Conservation (phyloP, 225 moss, liverwort and hornwort species). For the Physcomitrium patens region DNA sequence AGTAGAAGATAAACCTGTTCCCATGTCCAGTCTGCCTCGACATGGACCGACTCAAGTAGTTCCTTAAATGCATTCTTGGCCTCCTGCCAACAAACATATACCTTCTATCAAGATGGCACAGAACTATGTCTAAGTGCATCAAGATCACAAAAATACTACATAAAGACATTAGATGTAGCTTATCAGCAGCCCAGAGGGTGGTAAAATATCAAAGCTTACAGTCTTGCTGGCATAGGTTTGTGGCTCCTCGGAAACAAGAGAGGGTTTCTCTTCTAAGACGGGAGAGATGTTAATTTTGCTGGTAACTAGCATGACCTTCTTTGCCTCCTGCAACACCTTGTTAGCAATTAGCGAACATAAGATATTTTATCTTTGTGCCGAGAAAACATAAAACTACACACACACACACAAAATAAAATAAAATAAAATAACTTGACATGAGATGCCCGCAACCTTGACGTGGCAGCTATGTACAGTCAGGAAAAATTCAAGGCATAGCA, state of each 20-base stretch:
- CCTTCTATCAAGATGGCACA: background rate
- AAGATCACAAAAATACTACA: background rate
- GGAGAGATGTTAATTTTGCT: constrained; percentile 88
- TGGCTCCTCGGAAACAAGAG: constrained; percentile 81
- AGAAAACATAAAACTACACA: background rate
- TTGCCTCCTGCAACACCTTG: constrained; percentile 75
- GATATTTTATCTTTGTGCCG: background rate
- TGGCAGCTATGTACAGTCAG: no score
- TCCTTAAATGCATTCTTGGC: constrained; percentile 99
- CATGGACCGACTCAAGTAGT: constrained; percentile 89
- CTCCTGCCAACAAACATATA: constrained; percentile 52
- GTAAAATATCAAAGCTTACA: constrained; percentile 40
- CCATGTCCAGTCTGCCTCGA: constrained; percentile 99
- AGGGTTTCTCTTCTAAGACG: constrained; percentile 70
- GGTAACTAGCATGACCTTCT: constrained; percentile 78
- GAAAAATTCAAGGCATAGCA: background rate
- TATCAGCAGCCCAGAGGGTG: background rate
- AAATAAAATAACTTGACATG: background rate
- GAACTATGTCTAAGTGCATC: background rate
- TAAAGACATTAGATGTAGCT: no score
- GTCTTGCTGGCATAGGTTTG: constrained; percentile 83
- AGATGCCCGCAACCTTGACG: no score
- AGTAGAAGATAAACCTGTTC: constrained; percentile 68
- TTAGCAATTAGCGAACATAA: constrained; percentile 1
- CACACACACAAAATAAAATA: background rate